A percentile compares a stretch with the other conserved stretches of the same genome.
phyloP scores from a whole-genome alignment of 139 green algal genomes.

The Chlorella sp. region DNA sequence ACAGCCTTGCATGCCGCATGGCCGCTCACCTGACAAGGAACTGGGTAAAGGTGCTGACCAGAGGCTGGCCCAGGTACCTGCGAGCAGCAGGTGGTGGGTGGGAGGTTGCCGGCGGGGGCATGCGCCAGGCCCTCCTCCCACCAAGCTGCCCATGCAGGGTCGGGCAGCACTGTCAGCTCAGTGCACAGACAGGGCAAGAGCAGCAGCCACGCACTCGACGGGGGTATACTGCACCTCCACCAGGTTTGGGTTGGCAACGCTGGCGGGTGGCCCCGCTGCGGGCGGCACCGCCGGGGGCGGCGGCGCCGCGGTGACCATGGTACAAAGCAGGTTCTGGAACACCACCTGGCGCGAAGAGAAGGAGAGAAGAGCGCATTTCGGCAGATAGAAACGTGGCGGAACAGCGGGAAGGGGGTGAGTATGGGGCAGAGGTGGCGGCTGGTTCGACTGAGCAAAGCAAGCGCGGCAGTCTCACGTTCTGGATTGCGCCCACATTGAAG shows the following conservation, averaged over 20 bases:
- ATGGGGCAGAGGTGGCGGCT: slow-evolving; percentile 13
- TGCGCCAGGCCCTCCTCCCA: not conserved
- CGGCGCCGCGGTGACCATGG: slow-evolving; percentile 3
- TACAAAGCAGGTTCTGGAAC: slow-evolving; percentile 69
- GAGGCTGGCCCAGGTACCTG: slow-evolving; percentile 16
- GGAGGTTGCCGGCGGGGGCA: not conserved
- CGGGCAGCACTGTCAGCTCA: not conserved
- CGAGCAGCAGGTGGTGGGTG: not conserved
- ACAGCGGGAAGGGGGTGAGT: too few species aligned
- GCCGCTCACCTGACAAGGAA: slow-evolving; percentile 61
- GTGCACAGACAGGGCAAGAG: too few species aligned
- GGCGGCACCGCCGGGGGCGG: not conserved
- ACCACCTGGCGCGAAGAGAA: too few species aligned
- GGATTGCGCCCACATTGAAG: slow-evolving; percentile 29
- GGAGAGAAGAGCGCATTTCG: too few species aligned
- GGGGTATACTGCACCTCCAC: slow-evolving; percentile 62
- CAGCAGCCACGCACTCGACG: slow-evolving; percentile 53
- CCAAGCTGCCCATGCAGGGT: too few species aligned
- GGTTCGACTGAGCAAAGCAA: not conserved
- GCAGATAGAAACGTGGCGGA: too few species aligned
- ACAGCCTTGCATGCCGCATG: not conserved
- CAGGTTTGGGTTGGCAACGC: not conserved
- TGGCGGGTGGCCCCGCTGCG: not conserved
- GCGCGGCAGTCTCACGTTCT: too few species aligned
- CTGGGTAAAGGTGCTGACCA: slow-evolving; percentile 56